A percentile compares a stretch with the other conserved stretches of the same genome.
Evolutionary conservation across 202 grass and related monocot genomes (phyloP).

Genomic region (Schoenoplectus triqueter): DNA sequence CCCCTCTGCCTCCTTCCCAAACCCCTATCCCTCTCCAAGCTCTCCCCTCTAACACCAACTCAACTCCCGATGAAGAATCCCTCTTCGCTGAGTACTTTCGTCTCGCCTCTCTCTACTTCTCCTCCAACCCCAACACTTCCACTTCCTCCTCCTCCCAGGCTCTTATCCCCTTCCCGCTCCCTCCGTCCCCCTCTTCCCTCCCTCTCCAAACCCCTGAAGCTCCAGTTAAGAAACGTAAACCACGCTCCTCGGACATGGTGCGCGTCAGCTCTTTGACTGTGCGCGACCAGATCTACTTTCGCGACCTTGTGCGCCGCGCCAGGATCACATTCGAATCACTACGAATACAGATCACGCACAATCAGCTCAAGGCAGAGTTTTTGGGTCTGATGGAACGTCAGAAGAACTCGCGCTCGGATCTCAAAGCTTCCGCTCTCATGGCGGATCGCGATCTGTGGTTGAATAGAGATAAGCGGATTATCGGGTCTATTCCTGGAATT

Average conservation of each 20-base stretch:
- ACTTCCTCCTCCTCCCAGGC: slow-evolving; percentile 23
- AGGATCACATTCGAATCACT: slow-evolving; percentile 94
- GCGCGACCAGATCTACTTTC: slow-evolving; percentile 91
- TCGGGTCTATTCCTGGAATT: slow-evolving; percentile 85
- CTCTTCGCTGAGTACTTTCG: slow-evolving; percentile 79
- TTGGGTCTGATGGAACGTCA: slow-evolving; percentile 52
- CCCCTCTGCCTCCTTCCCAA: slow-evolving; percentile 1
- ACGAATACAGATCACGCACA: slow-evolving; percentile 56
- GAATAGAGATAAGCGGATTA: slow-evolving; percentile 88
- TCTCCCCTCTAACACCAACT: slow-evolving; percentile 45
- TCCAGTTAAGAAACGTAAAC: slow-evolving; percentile 66
- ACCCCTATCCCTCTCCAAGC: slow-evolving; percentile 49
- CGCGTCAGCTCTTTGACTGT: slow-evolving; percentile 73
- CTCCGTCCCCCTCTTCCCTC: slow-evolving; percentile 24
- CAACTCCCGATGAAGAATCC: slow-evolving; percentile 52
- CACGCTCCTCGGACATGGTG: slow-evolving; percentile 82
- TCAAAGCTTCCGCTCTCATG: slow-evolving; percentile 76
- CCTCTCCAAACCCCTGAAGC: slow-evolving; percentile 15
- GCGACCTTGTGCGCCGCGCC: slow-evolving; percentile 71
- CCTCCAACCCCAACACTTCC: slow-evolving; percentile 4
- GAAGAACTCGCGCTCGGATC: slow-evolving; percentile 61
- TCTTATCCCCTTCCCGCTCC: slow-evolving; percentile 20
- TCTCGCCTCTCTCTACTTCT: slow-evolving; percentile 64
- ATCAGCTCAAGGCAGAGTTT: slow-evolving; percentile 70
- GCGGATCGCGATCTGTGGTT: slow-evolving; percentile 82